A percentile compares a stretch with the other conserved stretches of the same genome.
These are phyloP conservation scores for Lonicera japonica DNA, from an alignment of 129 eudicot species.

Conservation along the genomic window DNA sequence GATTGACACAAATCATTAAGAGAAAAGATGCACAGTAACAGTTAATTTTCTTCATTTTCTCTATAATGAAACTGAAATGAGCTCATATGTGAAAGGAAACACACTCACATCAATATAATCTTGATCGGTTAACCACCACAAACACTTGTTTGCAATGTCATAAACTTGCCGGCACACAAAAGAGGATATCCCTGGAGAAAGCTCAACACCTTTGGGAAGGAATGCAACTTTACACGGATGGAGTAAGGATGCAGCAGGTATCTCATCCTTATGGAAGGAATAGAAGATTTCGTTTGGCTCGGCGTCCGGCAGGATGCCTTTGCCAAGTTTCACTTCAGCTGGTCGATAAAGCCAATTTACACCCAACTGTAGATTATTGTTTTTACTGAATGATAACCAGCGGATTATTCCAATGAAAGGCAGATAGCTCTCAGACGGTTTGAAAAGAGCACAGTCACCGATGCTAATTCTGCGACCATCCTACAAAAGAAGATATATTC, in stretches of 20 bases:
- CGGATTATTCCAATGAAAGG: conserved; percentile 86
- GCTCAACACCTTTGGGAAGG: conserved; percentile 83
- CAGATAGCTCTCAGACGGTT: conserved; percentile 57
- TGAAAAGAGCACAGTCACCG: conserved; percentile 91
- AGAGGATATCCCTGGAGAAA: conserved; percentile 77
- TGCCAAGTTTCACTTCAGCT: conserved; percentile 63
- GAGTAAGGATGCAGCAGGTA: conserved; percentile 89
- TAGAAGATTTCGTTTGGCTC: conserved; percentile 20
- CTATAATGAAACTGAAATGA: conserved; percentile 61
- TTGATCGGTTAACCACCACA: conserved; percentile 93
- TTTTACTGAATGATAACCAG: conserved; percentile 36
- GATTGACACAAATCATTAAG: conserved; percentile 28
- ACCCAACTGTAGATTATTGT: conserved; percentile 35
- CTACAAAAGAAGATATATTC: conserved; percentile 30
- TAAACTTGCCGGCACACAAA: conserved; percentile 88
- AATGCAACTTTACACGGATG: conserved; percentile 99
- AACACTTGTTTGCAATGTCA: conserved; percentile 55
- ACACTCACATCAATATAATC: conserved; percentile 69
- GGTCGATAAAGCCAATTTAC: conserved; percentile 92
- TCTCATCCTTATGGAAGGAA: conserved; percentile 85
- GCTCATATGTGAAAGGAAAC: not conserved
- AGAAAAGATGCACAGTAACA: conserved; percentile 20
- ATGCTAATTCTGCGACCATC: conserved; percentile 77
- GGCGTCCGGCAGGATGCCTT: conserved; percentile 42
- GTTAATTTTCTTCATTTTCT: conserved; percentile 57